Base-by-base conservation (phyloP, 2,329 filamentous ascomycete species). In the Diplodia seriata region DNA sequence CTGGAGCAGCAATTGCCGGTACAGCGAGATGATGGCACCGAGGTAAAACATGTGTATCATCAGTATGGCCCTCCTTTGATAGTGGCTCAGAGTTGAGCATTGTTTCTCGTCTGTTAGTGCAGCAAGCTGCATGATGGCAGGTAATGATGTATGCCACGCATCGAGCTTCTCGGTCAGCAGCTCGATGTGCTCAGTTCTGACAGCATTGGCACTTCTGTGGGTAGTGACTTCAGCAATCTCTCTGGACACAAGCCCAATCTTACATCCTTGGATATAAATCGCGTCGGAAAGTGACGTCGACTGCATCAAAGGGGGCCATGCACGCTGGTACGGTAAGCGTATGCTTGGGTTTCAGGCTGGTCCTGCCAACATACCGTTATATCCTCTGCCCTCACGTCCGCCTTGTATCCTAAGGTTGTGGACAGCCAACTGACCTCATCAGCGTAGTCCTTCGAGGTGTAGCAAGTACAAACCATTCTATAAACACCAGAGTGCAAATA, bases 41-140 rank as follows among this genome's bases (percentile, higher is more conserved):
- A 79, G 71, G 66, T 79, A 79, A 63, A 79, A 77, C 77, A 68
- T 66, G 62, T 80, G 77, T 36, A 79, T 73, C 76, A 80, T 77
- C 18, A 79, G 70, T 29, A 78, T 75, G 1, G 77, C 75, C 43
- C 78, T 72, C 40, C 74, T 70, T 65, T 80, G 75, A 49, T 74
- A 77, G 3, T 74, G 36, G 4, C 71, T 76, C 29, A 79, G 55
- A 2, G 72, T 67, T 7, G 56, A 61, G 29, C 74, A 72, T 1
- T 72, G 70, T 6, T 70, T 71, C 36, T 64, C 68, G 18, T 75
- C 75, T 6, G 73, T 76, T 18, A 79, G 71, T 1, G 72, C 73
- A 0, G 73, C 65, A 7, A 79, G 73, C 50, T 77, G 77, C 59
- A 79, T 68, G 31, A 69, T 72, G 4, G 67, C 55, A 8, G 78